These are phyloP conservation scores for Chaetothyriales sp. DNA, from an alignment of 2,329 filamentous ascomycete genomes.

Conservation along the genomic window DNA sequence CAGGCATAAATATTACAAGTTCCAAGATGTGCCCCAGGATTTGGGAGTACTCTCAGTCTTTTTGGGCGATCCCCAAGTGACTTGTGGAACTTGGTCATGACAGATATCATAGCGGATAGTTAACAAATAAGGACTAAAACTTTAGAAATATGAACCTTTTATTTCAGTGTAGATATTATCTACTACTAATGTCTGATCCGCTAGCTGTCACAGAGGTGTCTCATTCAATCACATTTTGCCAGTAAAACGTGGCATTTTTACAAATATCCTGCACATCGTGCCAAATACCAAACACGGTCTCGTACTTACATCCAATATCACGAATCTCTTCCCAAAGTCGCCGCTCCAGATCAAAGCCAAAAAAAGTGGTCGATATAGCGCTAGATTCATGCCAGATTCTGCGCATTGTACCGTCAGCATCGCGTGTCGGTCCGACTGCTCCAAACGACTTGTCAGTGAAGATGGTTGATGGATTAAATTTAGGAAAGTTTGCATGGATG, in stretches of 20 bases:
- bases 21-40: too few species aligned
- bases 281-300: conserved; percentile 24
- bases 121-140: too few species aligned
- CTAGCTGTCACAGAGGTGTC: not conserved
- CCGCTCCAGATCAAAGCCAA: conserved; percentile 26
- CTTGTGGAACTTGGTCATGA: too few species aligned
- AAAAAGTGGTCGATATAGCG: conserved; percentile 20
- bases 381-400: conserved; percentile 23
- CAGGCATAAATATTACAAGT: too few species aligned
- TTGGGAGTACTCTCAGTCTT: too few species aligned
- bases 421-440: conserved; percentile 18
- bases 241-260: conserved; percentile 23
- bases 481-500: conserved; percentile 29
- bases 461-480: conserved; percentile 27
- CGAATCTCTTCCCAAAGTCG: conserved; percentile 28
- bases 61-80: too few species aligned
- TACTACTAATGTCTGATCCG: too few species aligned
- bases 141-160: too few species aligned
- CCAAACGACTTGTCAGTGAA: conserved; percentile 22
- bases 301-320: conserved; percentile 27
- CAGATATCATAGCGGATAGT: too few species aligned
- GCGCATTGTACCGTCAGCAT: conserved; percentile 23
- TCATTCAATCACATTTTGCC: conserved; percentile 32
- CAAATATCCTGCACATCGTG: conserved; percentile 23
- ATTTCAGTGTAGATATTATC: too few species aligned